phyloP scores from a whole-genome alignment of 768 basidiomycete species.

The Tulasnella calospora region DNA sequence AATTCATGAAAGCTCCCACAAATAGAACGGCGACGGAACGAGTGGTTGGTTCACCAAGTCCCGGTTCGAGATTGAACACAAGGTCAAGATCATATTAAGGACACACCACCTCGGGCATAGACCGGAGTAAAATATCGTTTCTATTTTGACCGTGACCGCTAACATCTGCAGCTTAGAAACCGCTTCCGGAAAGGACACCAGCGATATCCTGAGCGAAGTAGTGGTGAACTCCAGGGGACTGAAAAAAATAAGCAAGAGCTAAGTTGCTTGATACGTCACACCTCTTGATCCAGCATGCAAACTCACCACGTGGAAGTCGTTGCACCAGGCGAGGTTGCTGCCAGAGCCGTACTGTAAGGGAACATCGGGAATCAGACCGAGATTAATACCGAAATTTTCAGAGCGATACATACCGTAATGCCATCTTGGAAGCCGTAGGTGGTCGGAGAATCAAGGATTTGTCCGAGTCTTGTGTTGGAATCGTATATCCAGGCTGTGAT shows the following conservation, averaged over 20 bases:
- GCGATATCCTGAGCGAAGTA: neutral
- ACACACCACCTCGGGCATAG: too few relatives aligned
- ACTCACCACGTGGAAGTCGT: conserved; percentile 21
- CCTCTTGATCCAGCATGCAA: too few relatives aligned
- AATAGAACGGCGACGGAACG: too few relatives aligned
- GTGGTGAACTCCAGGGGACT: neutral
- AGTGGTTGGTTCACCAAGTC: too few relatives aligned
- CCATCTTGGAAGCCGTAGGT: conserved; percentile 55
- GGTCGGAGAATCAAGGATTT: conserved; percentile 41
- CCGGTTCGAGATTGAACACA: too few relatives aligned
- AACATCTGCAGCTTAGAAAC: neutral
- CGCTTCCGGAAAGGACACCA: neutral
- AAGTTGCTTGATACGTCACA: conserved; percentile 34
- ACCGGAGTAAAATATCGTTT: too few relatives aligned
- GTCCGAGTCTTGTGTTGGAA: conserved; percentile 46
- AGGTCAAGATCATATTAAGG: too few relatives aligned
- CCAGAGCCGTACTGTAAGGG: conserved; percentile 12
- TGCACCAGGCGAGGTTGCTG: conserved; percentile 22
- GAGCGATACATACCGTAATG: conserved; percentile 45
- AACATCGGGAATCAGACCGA: neutral
- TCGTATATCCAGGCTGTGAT: conserved; percentile 44
- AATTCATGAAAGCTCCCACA: too few relatives aligned
- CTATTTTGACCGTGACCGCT: too few relatives aligned
- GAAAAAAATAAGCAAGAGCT: conserved; percentile 34
- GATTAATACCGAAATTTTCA: conserved; percentile 12